Base-by-base conservation (phyloP, 208 protist species). In the Chromosphaera perkinsii region DNA sequence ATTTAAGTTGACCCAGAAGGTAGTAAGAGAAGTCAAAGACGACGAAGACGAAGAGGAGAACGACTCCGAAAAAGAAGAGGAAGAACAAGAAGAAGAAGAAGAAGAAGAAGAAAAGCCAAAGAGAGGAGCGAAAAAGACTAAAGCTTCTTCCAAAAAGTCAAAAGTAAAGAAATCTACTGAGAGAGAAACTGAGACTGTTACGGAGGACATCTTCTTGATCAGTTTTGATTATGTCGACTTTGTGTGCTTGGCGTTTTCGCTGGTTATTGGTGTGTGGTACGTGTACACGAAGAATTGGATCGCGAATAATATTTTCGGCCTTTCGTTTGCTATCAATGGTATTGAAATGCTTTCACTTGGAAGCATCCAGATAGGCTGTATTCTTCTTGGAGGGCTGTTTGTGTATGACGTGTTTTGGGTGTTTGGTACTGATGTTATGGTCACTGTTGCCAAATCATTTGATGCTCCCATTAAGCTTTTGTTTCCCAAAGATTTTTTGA, bases 391-490 rank as follows among this genome's bases (percentile, higher is more conserved):
- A 36, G 90, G 87, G 2, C 79, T 96, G 10, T 97, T 97, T 79
- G 85, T 95, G 52, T 97, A 97, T 69, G 94, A 97, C 76, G 93
- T 97, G 40, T 96, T 95, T 65, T 96, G 92, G 91, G 94, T 97
- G 14, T 97, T 96, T 76, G 92, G 91, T 29, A 93, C 94, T 5
- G 88, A 94, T 66, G 92, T 69, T 3, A 67, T 68, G 70, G 70
- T 75, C n/a, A 58, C 42, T 20, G 92, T 97, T 1, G 94, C 92
- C 3, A 93, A 85, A 43, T 85, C 82, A 47, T 84, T 97, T 26
- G 85, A 96, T 36, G 92, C 89, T 1, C 94, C 94, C 3, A 94
- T 97, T 66, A 94, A 95, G 70, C 42, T 97, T 1, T 24, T 95
- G 2, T 93, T 94, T 49, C 94, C 94, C n/a, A 77, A 78, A 48